A percentile compares a stretch with the other conserved stretches of the same genome.
phyloP scores from a whole-genome alignment of 768 basidiomycete species.

The Galerina marginata region DNA sequence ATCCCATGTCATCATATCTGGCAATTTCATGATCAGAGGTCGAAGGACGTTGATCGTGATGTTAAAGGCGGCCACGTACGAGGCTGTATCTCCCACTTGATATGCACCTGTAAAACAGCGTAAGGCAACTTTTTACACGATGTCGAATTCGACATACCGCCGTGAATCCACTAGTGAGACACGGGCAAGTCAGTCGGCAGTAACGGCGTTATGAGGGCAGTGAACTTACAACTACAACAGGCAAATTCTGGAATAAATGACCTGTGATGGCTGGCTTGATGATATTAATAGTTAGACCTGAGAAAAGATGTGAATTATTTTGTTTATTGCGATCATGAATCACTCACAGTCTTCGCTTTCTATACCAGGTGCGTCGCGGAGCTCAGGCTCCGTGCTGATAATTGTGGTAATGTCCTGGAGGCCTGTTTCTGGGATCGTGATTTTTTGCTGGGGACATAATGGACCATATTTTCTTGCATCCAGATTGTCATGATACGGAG shows the following conservation, averaged over 20 bases:
- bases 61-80: conserved; percentile 22
- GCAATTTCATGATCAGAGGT: background rate
- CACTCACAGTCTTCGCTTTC: conserved; percentile 50
- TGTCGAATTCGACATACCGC: conserved; percentile 33
- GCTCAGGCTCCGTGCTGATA: conserved; percentile 34
- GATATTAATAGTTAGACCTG: conserved; percentile 58
- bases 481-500: conserved; percentile 40
- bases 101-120: conserved; percentile 38
- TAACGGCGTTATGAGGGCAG: background rate
- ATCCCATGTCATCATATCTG: conserved; percentile 43
- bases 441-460: conserved; percentile 52
- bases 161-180: conserved; percentile 50
- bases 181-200: background rate
- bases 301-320: background rate
- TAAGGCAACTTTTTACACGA: background rate
- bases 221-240: conserved; percentile 54
- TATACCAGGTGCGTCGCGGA: conserved; percentile 33
- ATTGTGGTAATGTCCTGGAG: conserved; percentile 35
- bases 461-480: conserved; percentile 46
- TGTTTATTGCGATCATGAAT: background rate
- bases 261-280: conserved; percentile 45
- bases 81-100: conserved; percentile 40
- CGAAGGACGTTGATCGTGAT: background rate
- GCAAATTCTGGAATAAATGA: conserved; percentile 42
- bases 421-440: conserved; percentile 35